Percentiles rank a stretch among this genome's conserved stretches.
phyloP scores from a whole-genome alignment of 306 rosid genomes.

The Hippophae gyantsensis region DNA sequence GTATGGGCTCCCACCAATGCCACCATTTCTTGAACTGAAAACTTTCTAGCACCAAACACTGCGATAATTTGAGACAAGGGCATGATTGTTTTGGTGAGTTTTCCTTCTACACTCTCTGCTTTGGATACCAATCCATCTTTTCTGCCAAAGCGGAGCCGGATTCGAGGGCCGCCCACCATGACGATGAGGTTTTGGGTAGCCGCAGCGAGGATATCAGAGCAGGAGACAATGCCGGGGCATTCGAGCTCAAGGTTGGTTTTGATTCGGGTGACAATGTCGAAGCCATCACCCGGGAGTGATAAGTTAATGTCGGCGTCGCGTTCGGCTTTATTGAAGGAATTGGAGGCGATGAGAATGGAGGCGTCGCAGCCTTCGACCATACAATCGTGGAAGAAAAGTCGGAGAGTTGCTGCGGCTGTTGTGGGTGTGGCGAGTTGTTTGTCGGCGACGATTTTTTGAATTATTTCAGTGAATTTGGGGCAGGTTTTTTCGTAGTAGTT shows the following conservation, averaged over 20 bases:
- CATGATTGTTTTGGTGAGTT: constrained; percentile 29
- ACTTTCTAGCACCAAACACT: constrained; percentile 16
- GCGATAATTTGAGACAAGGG: constrained; percentile 19
- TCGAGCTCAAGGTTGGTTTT: constrained; percentile 32
- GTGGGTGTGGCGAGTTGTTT: constrained; percentile 33
- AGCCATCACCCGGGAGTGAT: constrained; percentile 49
- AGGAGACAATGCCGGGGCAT: constrained; percentile 37
- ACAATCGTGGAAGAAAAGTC: constrained; percentile 51
- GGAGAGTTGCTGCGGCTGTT: constrained; percentile 40
- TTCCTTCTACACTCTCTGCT: neutral
- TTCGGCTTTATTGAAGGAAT: constrained; percentile 40
- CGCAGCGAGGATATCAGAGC: constrained; percentile 32
- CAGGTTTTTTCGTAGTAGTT: constrained; percentile 43
- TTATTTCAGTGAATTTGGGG: constrained; percentile 27
- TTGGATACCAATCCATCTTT: constrained; percentile 30
- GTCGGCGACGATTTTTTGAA: constrained; percentile 5
- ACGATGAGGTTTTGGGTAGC: constrained; percentile 25
- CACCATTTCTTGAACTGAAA: constrained; percentile 35
- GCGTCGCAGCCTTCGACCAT: constrained; percentile 41
- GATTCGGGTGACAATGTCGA: constrained; percentile 27
- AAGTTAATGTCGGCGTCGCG: constrained; percentile 51
- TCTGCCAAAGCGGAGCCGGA: constrained; percentile 20
- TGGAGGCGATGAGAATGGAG: constrained; percentile 36
- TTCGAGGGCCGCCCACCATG: constrained; percentile 32
- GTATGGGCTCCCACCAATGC: constrained; percentile 36